These are phyloP conservation scores for Plasmodium ovale DNA, from an alignment of 169 alveolate genomes.

Conservation along the genomic window DNA sequence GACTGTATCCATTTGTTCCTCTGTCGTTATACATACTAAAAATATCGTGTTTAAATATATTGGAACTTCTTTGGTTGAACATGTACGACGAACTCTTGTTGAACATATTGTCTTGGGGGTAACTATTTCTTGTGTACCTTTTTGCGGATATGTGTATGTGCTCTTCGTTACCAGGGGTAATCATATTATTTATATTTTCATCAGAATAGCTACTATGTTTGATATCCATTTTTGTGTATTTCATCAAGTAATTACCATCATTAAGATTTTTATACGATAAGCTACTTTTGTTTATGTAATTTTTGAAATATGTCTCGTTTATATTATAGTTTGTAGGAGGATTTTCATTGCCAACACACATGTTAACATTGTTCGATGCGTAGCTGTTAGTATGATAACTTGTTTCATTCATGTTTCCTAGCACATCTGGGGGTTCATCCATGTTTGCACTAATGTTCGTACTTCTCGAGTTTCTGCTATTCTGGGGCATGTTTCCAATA, in stretches of 20 bases:
- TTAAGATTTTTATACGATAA: constrained; percentile 10
- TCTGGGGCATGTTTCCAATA: background rate
- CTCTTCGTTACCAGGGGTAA: background rate
- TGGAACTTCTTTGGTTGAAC: background rate
- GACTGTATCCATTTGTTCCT: background rate
- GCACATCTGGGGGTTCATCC: background rate
- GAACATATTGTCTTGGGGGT: background rate
- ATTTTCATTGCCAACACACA: background rate
- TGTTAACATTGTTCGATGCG: background rate
- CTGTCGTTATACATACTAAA: background rate
- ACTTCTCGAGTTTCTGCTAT: background rate
- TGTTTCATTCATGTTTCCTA: background rate
- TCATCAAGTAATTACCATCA: constrained; percentile 3
- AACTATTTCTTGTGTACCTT: constrained; percentile 14
- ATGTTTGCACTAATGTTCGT: background rate
- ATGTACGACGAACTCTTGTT: background rate
- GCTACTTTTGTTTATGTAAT: background rate
- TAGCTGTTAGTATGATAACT: background rate
- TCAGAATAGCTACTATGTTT: constrained; percentile 19
- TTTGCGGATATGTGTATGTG: constrained; percentile 5
- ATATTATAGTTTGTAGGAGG: constrained; percentile 1
- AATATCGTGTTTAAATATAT: background rate
- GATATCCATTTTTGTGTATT: constrained; percentile 11
- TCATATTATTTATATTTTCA: constrained; percentile 1
- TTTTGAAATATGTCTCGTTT: constrained; percentile 7